Base-by-base conservation (phyloP, 768 basidiomycete species). In the Leccinum boreale region DNA sequence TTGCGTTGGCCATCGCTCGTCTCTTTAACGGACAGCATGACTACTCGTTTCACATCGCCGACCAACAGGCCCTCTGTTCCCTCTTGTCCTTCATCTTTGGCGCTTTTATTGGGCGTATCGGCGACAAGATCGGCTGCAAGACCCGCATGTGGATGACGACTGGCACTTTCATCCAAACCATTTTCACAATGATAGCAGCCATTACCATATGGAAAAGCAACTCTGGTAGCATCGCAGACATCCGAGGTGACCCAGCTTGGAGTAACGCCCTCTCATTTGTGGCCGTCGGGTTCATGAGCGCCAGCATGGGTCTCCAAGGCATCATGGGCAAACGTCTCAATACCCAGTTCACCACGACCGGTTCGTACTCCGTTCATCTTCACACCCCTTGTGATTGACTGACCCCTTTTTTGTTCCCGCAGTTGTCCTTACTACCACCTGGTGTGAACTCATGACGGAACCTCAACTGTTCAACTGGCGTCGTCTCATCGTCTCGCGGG, bases 381-480 rank as follows among this genome's bases (percentile, higher is more conserved):
- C 51, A 5, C 31, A 14, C 50, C 50, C 24, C 2, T 19, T 29
- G 47, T 15, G n/a, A 15, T 48, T 54, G 10, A 65, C 57, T 9
- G 10, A 19, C 24, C 23, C 24, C n/a, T 19, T 28, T 51, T 29
- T 28, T 28, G n/a, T 14, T 33, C 11, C 17, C 42, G 21, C 69
- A 85, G 90, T 92, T 61, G 90, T 93, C 46, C 78, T 94, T 10
- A 94, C 92, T 15, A 90, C 89, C 17, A 82, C 92, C 56, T 94
- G 91, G 91, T 90, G 92, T 62, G 92, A 94, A 65, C 82, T 94
- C 50, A 81, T 90, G 80, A 85, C 86, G 51, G 90, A 92, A 70
- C 92, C 92, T 0, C 73, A 82, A 49, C 81, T 95, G 21, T 88
- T 94, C 78, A 65, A 78, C 24, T 56, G 82, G 48, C 78, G 78